Evolutionary conservation across 2,329 filamentous ascomycete genomes (phyloP).

Genomic region (Microdochium paspali): DNA sequence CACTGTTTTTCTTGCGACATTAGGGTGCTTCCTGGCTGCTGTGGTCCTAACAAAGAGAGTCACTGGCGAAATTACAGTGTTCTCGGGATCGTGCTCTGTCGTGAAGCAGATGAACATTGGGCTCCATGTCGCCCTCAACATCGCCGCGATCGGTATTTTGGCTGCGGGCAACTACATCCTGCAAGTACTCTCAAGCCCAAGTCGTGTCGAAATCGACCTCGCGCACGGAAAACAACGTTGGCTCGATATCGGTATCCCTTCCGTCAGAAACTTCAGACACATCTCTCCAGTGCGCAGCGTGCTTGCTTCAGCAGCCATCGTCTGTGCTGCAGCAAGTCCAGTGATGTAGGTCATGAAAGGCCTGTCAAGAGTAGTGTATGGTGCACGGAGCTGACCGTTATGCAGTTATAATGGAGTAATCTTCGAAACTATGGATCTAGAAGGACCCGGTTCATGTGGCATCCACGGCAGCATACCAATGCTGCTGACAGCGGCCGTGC

Average conservation of each 20-base stretch:
- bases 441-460: slow-evolving; percentile 11
- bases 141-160: slow-evolving; percentile 31
- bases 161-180: slow-evolving; percentile 42
- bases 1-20: slow-evolving; percentile 22
- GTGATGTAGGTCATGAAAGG: slow-evolving; percentile 31
- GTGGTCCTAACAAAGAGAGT: slow-evolving; percentile 22
- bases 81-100: slow-evolving; percentile 24
- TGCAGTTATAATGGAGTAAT: slow-evolving; percentile 2
- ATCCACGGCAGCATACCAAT: slow-evolving; percentile 24
- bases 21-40: slow-evolving; percentile 28
- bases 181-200: slow-evolving; percentile 45
- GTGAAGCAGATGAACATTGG: slow-evolving; percentile 28
- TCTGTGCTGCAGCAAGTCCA: slow-evolving; percentile 33
- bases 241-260: slow-evolving; percentile 46
- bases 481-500: slow-evolving; percentile 25
- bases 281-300: slow-evolving; percentile 30
- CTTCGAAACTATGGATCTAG: slow-evolving; percentile 8
- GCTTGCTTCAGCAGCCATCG: slow-evolving; percentile 27
- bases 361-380: too few species aligned
- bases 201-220: slow-evolving; percentile 33
- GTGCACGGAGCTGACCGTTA: background rate
- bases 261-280: slow-evolving; percentile 35
- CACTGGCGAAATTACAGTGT: slow-evolving; percentile 26
- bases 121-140: slow-evolving; percentile 33
- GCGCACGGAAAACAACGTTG: slow-evolving; percentile 36